Conservation (phyloP, 139 green algal genomes). For the Auxenochlorella protothecoides region DNA sequence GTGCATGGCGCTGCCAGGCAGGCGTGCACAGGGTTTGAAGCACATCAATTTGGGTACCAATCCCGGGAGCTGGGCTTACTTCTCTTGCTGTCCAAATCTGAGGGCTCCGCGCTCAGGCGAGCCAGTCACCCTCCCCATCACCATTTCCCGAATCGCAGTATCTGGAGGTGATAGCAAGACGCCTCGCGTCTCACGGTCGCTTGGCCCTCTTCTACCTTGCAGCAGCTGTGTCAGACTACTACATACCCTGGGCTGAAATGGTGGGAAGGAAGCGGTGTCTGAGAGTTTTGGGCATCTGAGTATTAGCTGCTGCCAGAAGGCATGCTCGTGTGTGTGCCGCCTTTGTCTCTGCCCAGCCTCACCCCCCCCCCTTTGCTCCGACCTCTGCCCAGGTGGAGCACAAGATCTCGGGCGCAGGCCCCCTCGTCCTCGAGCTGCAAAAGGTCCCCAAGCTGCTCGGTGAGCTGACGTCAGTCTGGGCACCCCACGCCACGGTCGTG, state of each 20-base stretch:
- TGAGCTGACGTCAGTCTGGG: constrained; percentile 63
- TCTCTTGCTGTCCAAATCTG: too few species aligned
- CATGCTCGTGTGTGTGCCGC: too few species aligned
- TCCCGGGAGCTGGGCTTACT: too few species aligned
- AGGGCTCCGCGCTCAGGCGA: too few species aligned
- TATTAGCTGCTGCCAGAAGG: neutral
- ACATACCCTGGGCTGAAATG: constrained; percentile 82
- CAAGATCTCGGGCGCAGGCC: constrained; percentile 82
- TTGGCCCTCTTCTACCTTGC: constrained; percentile 85
- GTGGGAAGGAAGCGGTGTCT: constrained; percentile 19
- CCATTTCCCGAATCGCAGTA: constrained; percentile 20
- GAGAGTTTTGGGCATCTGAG: neutral
- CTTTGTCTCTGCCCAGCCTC: neutral
- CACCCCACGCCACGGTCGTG: constrained; percentile 72
- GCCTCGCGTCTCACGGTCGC: constrained; percentile 30
- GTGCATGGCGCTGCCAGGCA: too few species aligned
- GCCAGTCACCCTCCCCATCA: too few species aligned
- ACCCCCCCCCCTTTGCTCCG: too few species aligned
- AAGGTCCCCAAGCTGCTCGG: constrained; percentile 93
- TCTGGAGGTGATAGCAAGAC: constrained; percentile 42
- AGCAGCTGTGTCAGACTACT: constrained; percentile 97
- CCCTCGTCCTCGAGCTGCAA: constrained; percentile 44
- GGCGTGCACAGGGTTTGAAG: too few species aligned
- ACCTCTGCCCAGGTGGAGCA: constrained; percentile 64
- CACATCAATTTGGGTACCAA: too few species aligned